Conservation (phyloP, 2,329 filamentous ascomycete species). For the Colletotrichum gloeosporioides region DNA sequence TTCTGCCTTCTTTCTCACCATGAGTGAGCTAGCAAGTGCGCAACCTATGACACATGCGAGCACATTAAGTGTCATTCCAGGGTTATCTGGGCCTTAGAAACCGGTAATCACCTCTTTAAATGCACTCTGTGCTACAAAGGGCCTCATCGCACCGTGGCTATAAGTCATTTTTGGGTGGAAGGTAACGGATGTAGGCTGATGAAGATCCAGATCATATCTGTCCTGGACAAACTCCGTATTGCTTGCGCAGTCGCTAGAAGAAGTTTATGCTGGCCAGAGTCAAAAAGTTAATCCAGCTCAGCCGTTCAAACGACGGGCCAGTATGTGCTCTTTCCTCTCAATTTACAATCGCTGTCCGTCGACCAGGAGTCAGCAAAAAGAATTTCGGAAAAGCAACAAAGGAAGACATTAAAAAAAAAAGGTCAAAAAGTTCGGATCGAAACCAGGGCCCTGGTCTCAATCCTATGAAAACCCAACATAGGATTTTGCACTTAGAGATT, state of each 20-base stretch:
- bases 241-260: neutral
- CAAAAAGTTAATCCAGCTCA: neutral
- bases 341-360: neutral
- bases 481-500: neutral
- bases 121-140: neutral
- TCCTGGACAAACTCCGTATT: neutral
- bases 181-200: neutral
- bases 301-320: neutral
- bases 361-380: neutral
- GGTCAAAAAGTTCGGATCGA: neutral
- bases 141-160: neutral
- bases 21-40: neutral
- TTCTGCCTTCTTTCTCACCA: neutral
- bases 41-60: neutral
- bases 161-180: neutral
- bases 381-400: too few species aligned
- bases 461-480: neutral
- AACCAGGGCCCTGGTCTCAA: neutral
- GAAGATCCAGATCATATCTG: neutral
- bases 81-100: fast-evolving
- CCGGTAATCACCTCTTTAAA: neutral
- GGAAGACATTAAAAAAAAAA: too few species aligned
- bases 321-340: neutral
- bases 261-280: neutral
- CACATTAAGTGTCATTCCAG: neutral